phyloP scores from a whole-genome alignment of 2,329 filamentous ascomycete species.

The Chrysosporium queenslandicum region DNA sequence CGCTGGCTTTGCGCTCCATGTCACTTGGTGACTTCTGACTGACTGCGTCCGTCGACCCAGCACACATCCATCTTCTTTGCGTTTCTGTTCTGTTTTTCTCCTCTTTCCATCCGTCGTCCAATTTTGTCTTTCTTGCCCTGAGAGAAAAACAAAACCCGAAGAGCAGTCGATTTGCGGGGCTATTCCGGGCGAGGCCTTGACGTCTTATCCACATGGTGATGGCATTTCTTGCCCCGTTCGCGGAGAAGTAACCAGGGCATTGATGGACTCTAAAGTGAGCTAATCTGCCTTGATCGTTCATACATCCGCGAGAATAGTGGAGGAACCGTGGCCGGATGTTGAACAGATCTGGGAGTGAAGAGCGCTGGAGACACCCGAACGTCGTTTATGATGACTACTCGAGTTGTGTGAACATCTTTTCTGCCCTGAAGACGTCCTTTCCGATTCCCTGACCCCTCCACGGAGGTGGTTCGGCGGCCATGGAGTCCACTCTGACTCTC shows the following conservation, averaged over 20 bases:
- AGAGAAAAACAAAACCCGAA: not conserved
- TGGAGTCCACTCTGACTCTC: slow-evolving; percentile 25
- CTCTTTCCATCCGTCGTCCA: not conserved
- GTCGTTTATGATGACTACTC: slow-evolving; percentile 10
- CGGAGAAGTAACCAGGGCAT: not conserved
- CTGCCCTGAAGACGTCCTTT: slow-evolving; percentile 6
- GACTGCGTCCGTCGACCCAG: not conserved
- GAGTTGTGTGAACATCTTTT: not conserved
- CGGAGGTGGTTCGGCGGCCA: slow-evolving; percentile 28
- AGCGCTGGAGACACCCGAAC: slow-evolving; percentile 12
- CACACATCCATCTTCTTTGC: not conserved
- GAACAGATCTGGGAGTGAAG: slow-evolving; percentile 5
- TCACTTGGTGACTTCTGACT: not conserved
- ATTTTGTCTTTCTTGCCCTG: not conserved
- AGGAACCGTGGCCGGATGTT: slow-evolving; percentile 7
- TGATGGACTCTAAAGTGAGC: slow-evolving; percentile 2
- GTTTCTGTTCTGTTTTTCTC: not conserved
- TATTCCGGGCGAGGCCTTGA: not conserved
- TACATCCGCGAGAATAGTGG: not conserved
- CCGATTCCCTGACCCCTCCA: slow-evolving; percentile 25
- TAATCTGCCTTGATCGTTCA: not conserved
- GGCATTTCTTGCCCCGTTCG: not conserved
- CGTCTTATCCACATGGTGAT: not conserved
- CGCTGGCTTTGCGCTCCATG: slow-evolving; percentile 1
- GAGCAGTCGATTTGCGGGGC: not conserved